Base-by-base conservation (phyloP, 1,284 basidiomycete genomes). In the Tilletia setariae region DNA sequence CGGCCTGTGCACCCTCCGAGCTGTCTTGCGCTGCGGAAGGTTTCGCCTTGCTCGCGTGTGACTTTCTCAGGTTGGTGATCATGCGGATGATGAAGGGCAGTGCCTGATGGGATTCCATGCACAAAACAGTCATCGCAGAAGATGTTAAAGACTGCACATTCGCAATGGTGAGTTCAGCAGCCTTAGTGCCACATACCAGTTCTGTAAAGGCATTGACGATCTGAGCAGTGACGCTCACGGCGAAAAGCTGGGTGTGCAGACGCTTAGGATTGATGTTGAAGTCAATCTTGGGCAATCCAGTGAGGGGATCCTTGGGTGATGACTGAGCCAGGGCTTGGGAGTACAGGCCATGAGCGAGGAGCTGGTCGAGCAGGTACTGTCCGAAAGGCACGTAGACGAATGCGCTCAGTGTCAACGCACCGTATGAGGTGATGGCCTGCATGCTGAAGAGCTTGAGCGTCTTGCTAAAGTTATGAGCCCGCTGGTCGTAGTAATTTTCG, bases 221-320 rank as follows among this genome's bases (percentile, higher is more conserved):
- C 85, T 98, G 95, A 78, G 92, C 93, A 21, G 95, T 98, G 1
- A 98, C 93, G 43, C 90, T 91, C 81, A 91, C 92, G 15, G 95
- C 94, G 82, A 97, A 97, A 86, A 98, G 90, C 85, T 98, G 93
- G 63, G 90, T 89, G 82, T 91, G 88, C 72, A 98, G 86, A 65
- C 94, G 86, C 23, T 80, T 86, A n/a, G 85, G 80, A 72, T 86
- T 86, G 85, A 70, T 85, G 62, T 79, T 75, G 72, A 85, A 84
- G 23, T 63, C 68, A 40, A 72, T 76, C 72, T 64, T 56, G 1
- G 46, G 61, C 23, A 80, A 71, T 28, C 83, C 82, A 11, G 56
- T 35, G 32, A 61, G 19, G 28, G 56, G 56, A 19, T 61, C 56
- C 16, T 76, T 66, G 13, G 63, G 67, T 23, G 74, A 71, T 0